Conservation (phyloP, 108 stramenopile genomes). For the Nannochloropsis gaditana region DNA sequence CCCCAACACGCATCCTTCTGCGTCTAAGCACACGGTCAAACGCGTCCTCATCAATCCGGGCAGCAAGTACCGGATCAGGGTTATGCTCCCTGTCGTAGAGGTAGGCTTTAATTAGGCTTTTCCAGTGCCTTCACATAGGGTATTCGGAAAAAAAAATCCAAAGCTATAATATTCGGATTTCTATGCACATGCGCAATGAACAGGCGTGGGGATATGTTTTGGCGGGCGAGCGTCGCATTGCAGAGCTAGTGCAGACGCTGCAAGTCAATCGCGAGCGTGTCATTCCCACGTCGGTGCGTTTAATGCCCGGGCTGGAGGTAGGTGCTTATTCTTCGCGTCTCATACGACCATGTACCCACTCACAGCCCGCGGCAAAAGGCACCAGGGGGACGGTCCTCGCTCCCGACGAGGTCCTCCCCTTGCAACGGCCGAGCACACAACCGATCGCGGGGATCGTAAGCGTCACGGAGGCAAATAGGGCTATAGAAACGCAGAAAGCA, state of each 20-base stretch:
- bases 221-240: not conserved
- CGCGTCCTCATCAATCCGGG: not conserved
- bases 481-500: too few species aligned
- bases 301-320: too few species aligned
- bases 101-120: not conserved
- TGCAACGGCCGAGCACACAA: too few species aligned
- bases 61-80: conserved; percentile 15
- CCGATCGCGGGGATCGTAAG: too few species aligned
- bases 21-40: not conserved
- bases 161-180: not conserved
- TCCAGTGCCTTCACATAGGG: not conserved
- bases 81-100: not conserved
- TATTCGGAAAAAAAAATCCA: not conserved
- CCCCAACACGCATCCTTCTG: not conserved
- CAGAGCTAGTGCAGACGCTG: conserved; percentile 5
- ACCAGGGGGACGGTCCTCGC: too few species aligned
- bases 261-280: not conserved
- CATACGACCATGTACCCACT: too few species aligned
- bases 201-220: not conserved
- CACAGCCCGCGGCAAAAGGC: too few species aligned
- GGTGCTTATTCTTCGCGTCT: too few species aligned
- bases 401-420: too few species aligned
- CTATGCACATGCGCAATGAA: not conserved
- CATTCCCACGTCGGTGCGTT: not conserved
- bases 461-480: too few species aligned